These are phyloP conservation scores for Xylaria polymorpha DNA, from an alignment of 2,329 filamentous ascomycete species.

Conservation along the genomic window DNA sequence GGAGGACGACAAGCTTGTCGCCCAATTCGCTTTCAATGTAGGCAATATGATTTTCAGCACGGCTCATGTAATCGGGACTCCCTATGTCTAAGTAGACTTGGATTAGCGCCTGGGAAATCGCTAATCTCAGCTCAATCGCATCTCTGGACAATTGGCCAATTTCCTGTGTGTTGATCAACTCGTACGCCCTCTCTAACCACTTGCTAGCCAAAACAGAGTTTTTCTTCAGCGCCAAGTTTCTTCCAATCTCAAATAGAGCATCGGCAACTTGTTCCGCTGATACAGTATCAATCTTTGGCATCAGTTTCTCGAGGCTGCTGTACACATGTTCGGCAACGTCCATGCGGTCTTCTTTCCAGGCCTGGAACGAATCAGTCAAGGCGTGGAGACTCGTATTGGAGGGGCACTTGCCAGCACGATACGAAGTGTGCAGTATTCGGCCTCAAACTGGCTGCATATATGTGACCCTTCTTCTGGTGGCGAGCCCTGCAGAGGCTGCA, in stretches of 20 bases:
- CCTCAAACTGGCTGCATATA: conserved; percentile 56
- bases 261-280: conserved; percentile 73
- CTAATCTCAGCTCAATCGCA: conserved; percentile 71
- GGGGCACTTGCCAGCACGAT: conserved; percentile 69
- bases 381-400: conserved; percentile 29
- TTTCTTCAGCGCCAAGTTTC: conserved; percentile 62
- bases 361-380: conserved; percentile 58
- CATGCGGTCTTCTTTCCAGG: conserved; percentile 77
- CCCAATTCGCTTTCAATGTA: conserved; percentile 72
- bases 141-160: conserved; percentile 67
- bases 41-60: conserved; percentile 68
- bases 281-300: conserved; percentile 56
- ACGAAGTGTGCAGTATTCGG: conserved; percentile 74
- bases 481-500: conserved; percentile 50
- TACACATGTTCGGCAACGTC: conserved; percentile 86
- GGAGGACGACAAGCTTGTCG: conserved; percentile 71
- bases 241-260: conserved; percentile 78
- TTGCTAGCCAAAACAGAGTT: conserved; percentile 68
- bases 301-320: conserved; percentile 63
- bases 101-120: conserved; percentile 73
- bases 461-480: conserved; percentile 48
- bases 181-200: conserved; percentile 79
- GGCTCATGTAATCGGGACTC: conserved; percentile 57
- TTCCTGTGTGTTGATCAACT: conserved; percentile 66
- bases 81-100: conserved; percentile 63